A percentile compares a stretch with the other conserved stretches of the same genome.
phyloP scores from a whole-genome alignment of 2,329 filamentous ascomycete genomes.

The Colletotrichum tropicicola region DNA sequence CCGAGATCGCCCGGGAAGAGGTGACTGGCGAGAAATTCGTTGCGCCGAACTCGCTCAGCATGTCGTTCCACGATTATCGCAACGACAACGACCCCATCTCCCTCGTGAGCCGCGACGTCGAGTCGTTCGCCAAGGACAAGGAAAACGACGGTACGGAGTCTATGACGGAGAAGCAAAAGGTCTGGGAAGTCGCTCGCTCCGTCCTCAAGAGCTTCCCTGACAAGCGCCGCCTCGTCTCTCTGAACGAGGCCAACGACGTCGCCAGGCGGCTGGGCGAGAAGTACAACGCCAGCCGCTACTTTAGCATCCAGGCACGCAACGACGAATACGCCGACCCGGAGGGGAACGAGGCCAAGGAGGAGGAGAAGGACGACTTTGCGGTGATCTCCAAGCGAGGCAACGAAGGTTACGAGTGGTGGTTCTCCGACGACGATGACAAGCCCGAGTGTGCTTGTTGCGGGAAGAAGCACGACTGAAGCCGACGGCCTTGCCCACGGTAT shows the following conservation, averaged over 20 bases:
- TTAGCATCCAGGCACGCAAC: conserved; percentile 40
- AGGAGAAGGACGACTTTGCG: conserved; percentile 43
- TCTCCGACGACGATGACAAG: neutral
- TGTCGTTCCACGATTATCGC: conserved; percentile 7
- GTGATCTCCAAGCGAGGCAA: neutral
- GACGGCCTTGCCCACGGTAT: neutral
- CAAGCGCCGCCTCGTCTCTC: conserved; percentile 60
- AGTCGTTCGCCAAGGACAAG: conserved; percentile 23
- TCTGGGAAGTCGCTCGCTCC: conserved; percentile 36
- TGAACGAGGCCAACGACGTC: conserved; percentile 67
- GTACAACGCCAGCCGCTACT: conserved; percentile 48
- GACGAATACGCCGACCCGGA: conserved; percentile 38
- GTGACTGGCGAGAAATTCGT: conserved; percentile 52
- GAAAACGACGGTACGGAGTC: neutral
- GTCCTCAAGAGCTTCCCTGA: conserved; percentile 38
- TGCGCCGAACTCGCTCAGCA: conserved; percentile 28
- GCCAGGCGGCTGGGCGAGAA: conserved; percentile 63
- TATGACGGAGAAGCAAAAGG: neutral
- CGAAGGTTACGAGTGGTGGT: neutral
- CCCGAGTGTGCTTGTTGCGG: neutral
- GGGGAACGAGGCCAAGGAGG: conserved; percentile 34
- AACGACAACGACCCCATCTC: conserved; percentile 2
- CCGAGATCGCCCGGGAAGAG: conserved; percentile 70
- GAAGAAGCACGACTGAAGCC: neutral
- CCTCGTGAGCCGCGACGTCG: conserved; percentile 2